Evolutionary conservation across 1,284 basidiomycete genomes (phyloP), one percentile per base, ranked within the genome.

Genomic region (Porogramme epimiltina): DNA sequence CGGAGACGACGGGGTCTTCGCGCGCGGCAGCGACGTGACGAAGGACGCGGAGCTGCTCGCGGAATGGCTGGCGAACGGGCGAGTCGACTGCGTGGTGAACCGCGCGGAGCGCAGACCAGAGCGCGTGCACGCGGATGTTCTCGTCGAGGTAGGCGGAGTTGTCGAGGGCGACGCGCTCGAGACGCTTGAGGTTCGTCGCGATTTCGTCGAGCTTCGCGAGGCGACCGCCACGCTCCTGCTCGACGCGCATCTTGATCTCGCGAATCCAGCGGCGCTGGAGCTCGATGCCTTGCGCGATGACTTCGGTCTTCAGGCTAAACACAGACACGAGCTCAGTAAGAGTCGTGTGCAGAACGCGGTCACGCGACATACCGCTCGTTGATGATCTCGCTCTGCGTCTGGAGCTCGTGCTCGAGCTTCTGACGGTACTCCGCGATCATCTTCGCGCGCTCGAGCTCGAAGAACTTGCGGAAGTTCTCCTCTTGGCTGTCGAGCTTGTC

Each of bases 221-320:
- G 55, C 96, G 89, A 18, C 95, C 95, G 22, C 94, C 95, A 42
- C 97, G 93, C 73, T 99, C 97, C 66, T 94, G 85, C 73, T 99
- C 96, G 52, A 99, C 96, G 62, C 89, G 89, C 56, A 93, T 81
- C 75, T 98, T 97, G 79, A 99, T 89, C 50, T 98, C 94, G 41
- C 92, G 86, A 52, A 98, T 91, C 95, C 96, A 99, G 57, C 93
- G 83, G 46, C 95, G 86, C 70, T 99, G 96, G 41, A 98, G 85
- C 75, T 98, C 96, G 62, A 99, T 94, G 20, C 95, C 96, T 70
- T 98, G 95, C 4, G 94, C 89, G 42, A 98, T 83, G 52, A 99
- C 94, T 69, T 97, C 95, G 68, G 97, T 93, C 68, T 90, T 92
- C 57, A 99, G 79, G 42, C 95, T 95, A 56, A 3, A 4, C 13